These are phyloP conservation scores for Eucalyptus curtisii DNA, from an alignment of 345 rosid species.

Conservation along the genomic window DNA sequence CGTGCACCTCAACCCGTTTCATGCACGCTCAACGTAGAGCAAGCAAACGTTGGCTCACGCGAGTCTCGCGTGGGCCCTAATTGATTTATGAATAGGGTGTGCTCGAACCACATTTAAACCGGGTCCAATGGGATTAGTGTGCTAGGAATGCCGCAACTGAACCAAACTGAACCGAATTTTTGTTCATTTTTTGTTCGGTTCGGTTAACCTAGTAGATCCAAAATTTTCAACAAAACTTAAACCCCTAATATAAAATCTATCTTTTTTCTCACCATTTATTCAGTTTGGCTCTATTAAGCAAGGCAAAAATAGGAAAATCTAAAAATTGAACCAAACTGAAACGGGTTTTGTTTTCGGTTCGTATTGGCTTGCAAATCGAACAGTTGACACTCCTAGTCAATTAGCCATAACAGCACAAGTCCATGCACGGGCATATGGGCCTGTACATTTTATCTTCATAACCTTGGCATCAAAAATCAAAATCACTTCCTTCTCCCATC, in stretches of 20 bases:
- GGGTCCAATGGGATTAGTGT: not conserved
- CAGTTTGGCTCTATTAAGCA: rapidly evolving
- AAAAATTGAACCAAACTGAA: rapidly evolving
- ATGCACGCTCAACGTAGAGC: not conserved
- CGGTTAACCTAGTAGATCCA: too few species aligned
- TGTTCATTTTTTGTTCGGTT: rapidly evolving
- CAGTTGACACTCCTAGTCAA: too few species aligned
- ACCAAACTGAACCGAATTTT: too few species aligned
- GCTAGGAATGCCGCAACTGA: rapidly evolving
- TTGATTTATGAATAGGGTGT: not conserved
- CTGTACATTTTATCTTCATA: not conserved
- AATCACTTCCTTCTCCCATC: not conserved
- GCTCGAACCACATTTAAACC: not conserved
- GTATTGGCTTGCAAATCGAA: too few species aligned
- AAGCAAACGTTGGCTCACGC: not conserved
- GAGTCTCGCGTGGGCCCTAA: not conserved
- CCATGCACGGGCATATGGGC: not conserved
- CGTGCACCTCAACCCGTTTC: not conserved
- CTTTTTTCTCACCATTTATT: too few species aligned
- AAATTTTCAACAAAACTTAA: too few species aligned
- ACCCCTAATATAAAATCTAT: too few species aligned
- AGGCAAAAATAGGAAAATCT: too few species aligned
- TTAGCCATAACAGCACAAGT: not conserved
- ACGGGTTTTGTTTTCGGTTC: too few species aligned
- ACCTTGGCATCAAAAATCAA: not conserved